Evolutionary conservation across 2,329 filamentous ascomycete species (phyloP), one percentile per base, ranked within the genome.

Genomic region (Gaeumannomyces tritici): DNA sequence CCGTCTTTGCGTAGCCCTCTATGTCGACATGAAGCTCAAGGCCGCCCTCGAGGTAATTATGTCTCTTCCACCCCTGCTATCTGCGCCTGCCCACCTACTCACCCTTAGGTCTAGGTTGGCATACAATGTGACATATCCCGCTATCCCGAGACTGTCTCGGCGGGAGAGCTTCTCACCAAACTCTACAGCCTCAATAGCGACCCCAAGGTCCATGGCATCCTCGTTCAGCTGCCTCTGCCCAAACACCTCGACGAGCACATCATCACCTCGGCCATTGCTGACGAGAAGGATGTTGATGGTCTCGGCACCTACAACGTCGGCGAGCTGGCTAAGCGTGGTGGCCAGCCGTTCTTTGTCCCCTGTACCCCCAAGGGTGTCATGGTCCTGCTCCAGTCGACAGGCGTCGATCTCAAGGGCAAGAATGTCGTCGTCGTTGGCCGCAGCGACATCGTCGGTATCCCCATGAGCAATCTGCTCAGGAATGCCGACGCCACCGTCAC

Each of bases 11-110:
- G 67, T 71, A 93, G 90, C 88, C 72, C 98, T 93, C 61, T 99
- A 99, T 89, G 93, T 99, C 77, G 93, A 93, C 78, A 99, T 99
- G 95, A 99, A 99, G 81, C 80, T 97, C 72, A 99, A 97, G 83
- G 95, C 95, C 67, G 95, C 95, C 63, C 82, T 90, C 74, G 95
- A 98, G 83, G 90, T 92, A 79, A 69, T 78, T 67, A 59, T 58
- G 61, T 18, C 54, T 57, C 47, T n/a, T 42, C 35, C 29, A 28
- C 21, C 18, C 42, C 42, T n/a, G 42, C 42, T n/a, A 24, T 1
- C 1, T n/a, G 42, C 24, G 42, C 7, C 42, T n/a, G 42, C 18
- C 21, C 21, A 1, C 42, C 9, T 21, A 21, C 42, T 51, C 42
- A 51, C 42, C n/a, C 18, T 51, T 18, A n/a, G 7, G 27, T 57